These are phyloP conservation scores for Lachnellula arida DNA, from an alignment of 2,329 filamentous ascomycete species.

Conservation along the genomic window DNA sequence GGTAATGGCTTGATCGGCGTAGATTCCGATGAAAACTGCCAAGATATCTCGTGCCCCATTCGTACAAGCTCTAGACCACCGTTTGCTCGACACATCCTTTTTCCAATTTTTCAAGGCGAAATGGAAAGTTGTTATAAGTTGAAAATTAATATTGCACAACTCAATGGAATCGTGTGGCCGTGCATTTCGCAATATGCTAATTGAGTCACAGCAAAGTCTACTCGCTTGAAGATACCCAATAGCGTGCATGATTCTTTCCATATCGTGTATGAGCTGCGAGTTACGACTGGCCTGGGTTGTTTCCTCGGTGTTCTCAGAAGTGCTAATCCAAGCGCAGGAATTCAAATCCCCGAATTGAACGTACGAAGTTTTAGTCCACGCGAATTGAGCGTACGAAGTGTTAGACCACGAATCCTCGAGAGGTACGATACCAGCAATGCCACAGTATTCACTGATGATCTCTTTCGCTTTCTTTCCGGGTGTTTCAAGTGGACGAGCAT, in stretches of 20 bases:
- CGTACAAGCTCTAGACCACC: background rate
- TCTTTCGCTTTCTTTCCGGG: background rate
- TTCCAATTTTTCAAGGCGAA: background rate
- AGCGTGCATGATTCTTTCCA: background rate
- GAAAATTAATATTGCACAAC: background rate
- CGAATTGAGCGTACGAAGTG: background rate
- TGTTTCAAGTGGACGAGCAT: background rate
- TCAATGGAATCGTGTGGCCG: background rate
- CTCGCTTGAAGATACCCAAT: constrained; percentile 2
- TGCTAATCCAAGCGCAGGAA: background rate
- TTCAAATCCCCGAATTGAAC: no score
- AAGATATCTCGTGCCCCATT: background rate
- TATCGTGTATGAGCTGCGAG: background rate
- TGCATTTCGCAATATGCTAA: background rate
- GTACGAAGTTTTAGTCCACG: no score
- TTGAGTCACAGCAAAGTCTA: constrained; percentile 5
- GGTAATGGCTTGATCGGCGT: no score
- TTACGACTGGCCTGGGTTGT: background rate
- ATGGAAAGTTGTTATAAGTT: background rate
- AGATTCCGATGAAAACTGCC: background rate
- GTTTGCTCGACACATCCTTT: background rate
- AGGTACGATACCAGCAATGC: constrained; percentile 5
- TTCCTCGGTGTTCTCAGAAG: background rate
- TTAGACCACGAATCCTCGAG: background rate
- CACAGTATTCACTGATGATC: constrained; percentile 2